Evolutionary conservation across 2,329 filamentous ascomycete species (phyloP), one percentile per base, ranked within the genome.

Genomic region (Fusarium concolor): DNA sequence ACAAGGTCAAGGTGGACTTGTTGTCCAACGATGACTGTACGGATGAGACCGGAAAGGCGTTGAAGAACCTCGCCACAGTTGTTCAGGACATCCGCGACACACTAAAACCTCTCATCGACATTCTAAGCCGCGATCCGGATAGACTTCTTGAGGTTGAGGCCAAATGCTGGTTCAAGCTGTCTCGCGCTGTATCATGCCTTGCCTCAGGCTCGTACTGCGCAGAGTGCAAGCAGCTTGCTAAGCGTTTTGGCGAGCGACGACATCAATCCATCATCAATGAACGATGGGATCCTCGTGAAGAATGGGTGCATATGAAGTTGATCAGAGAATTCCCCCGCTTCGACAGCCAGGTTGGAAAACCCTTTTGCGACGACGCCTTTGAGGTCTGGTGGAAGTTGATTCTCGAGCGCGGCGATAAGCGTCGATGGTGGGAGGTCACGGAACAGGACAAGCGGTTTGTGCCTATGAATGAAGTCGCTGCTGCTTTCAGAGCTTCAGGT

Each of bases 201-300:
- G 47, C 39, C 2, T n/a, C 24, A 1, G 33, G 51, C 5, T 29
- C 39, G 18, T 63, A 49, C 11, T 26, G 28, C 3, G 24, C 6
- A 0, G 8, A 42, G 10, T 22, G 20, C 7, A 18, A 37, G 2
- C 15, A 38, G 7, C 38, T 35, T 1, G 28, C 37, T 7, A 26
- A 31, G 3, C 7, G 41, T 10, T 12, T n/a, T 14, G 47, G 51
- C 1, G 33, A 52, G 6, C 39, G 50, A 50, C 24, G 57, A 33
- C 64, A 67, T 38, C 47, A 47, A 5, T 64, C 67, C 6, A 12
- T 20, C 3, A 38, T 67, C 4, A 39, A 37, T 3, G 17, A 24
- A 5, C 17, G 18, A 5, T 67, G 54, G 53, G 64, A 67, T 9
- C 63, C 64, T 44, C 52, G 58, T 4, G 7, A 46, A 7, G 38